Base-by-base conservation (phyloP, 78 protist species). In the Dictyostelium capitatum region DNA sequence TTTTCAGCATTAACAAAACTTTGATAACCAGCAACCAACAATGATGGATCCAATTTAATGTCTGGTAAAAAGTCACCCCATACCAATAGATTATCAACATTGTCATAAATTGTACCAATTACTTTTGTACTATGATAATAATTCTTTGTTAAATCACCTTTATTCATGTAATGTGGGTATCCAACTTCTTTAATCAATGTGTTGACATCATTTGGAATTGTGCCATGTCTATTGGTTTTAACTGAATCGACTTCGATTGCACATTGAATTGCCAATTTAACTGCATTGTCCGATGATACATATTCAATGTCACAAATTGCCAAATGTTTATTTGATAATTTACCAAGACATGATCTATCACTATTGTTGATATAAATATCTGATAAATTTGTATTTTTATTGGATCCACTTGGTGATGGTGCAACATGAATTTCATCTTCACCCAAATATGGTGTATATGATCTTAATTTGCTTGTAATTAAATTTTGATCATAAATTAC, bases 171-270 rank as follows among this genome's bases (percentile, higher is more conserved):
- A 23, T 82, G 69, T 5, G 90, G 95, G 37, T 62, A 75, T 20
- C 89, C 81, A 41, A 8, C 6, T 25, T 23, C 28, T 78, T 80
- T 41, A 25, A 46, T 20, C 12, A n/a, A 9, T 4, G 57, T 17
- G 19, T 19, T 32, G 2, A 37, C 77, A 14, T 87, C 59, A n/a
- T 28, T n/a, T 17, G 92, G 94, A 4, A 94, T 28, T 25, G 67
- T 25, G 23, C 89, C 96, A 20, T 83, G 72, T 9, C 50, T 23
- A 0, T 89, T 89, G 32, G 95, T 93, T 37, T 94, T 94, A 0
- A 64, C n/a, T 0, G 75, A 72, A 43, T 94, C 96, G 1, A 94
- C 96, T 70, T 80, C 96, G 2, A 54, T 84, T 11, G 89, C 77
- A 50, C 87, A 91, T 41, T 75, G 62, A 7, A 23, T 47, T 11